Evolutionary conservation across 2,329 filamentous ascomycete species (phyloP).

Genomic region (Calonectria pseudoreteaudii): DNA sequence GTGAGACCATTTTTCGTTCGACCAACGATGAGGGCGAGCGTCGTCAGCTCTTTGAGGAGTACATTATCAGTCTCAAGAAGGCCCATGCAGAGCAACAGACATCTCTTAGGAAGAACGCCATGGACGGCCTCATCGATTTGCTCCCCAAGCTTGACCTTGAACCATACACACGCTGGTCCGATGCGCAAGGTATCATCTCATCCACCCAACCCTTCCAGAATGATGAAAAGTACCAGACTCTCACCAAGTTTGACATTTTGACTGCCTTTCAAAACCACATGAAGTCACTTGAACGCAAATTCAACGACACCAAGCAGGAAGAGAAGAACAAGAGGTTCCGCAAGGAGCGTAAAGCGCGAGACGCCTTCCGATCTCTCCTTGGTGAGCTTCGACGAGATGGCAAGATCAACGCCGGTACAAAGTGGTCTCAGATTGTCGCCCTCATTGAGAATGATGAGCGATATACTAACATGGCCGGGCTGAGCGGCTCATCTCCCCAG

Average conservation of each 20-base stretch:
- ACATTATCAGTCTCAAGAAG: slow-evolving; percentile 86
- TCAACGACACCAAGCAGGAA: slow-evolving; percentile 91
- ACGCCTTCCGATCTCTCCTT: slow-evolving; percentile 81
- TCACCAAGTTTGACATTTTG: slow-evolving; percentile 91
- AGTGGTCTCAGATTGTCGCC: slow-evolving; percentile 86
- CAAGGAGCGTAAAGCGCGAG: slow-evolving; percentile 86
- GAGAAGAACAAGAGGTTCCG: slow-evolving; percentile 85
- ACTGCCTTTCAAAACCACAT: slow-evolving; percentile 95
- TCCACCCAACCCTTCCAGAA: slow-evolving; percentile 80
- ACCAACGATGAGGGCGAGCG: slow-evolving; percentile 90
- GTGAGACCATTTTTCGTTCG: slow-evolving; percentile 94
- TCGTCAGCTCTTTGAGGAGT: slow-evolving; percentile 92
- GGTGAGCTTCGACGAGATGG: slow-evolving; percentile 78
- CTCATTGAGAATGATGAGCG: slow-evolving; percentile 83
- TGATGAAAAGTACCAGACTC: slow-evolving; percentile 86
- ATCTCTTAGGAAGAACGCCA: slow-evolving; percentile 79
- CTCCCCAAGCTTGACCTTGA: slow-evolving; percentile 86
- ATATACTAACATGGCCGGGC: slow-evolving; percentile 85
- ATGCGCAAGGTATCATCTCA: slow-evolving; percentile 86
- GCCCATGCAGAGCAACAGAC: slow-evolving; percentile 81
- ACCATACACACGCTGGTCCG: slow-evolving; percentile 94
- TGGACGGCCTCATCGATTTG: slow-evolving; percentile 84
- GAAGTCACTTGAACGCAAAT: slow-evolving; percentile 88
- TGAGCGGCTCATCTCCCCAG: slow-evolving; percentile 84
- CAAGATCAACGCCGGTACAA: slow-evolving; percentile 88